These are phyloP conservation scores for Leptomonas pyrrhocoris DNA, from an alignment of 208 protist species.

Conservation along the genomic window DNA sequence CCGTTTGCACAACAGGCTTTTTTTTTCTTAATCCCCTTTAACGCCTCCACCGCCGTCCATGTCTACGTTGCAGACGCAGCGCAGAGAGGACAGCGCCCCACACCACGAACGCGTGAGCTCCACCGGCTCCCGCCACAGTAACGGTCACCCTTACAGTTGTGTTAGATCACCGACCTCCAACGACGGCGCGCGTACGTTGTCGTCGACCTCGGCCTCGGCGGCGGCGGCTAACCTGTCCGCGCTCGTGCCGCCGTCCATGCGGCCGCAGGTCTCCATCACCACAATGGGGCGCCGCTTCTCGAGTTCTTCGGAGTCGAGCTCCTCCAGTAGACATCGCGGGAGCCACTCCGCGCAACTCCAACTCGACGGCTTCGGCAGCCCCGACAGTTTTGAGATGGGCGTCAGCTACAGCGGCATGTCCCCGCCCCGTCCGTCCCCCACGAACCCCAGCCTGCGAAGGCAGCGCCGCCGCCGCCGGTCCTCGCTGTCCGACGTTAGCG, in stretches of 20 bases:
- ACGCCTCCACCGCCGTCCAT: background rate
- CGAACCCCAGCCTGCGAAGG: constrained; percentile 1
- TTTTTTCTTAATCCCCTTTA: background rate
- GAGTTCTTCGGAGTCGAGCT: constrained; percentile 11
- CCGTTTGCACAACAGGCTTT: background rate
- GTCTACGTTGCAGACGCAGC: constrained; percentile 1
- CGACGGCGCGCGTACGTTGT: constrained; percentile 6
- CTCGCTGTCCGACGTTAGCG: constrained; percentile 16
- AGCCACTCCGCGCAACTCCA: background rate
- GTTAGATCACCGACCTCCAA: background rate
- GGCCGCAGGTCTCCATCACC: background rate
- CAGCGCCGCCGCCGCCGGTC: background rate
- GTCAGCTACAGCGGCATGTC: constrained; percentile 7
- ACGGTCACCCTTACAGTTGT: background rate
- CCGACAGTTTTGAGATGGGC: background rate
- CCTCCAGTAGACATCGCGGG: constrained; percentile 4
- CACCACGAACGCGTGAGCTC: background rate
- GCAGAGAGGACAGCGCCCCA: background rate
- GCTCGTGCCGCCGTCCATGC: constrained; percentile 14
- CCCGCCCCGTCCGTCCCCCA: background rate
- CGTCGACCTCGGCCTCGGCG: background rate
- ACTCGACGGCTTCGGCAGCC: background rate
- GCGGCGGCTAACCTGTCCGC: constrained; percentile 4
- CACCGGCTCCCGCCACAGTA: background rate
- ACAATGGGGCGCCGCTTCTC: constrained; percentile 7